Evolutionary conservation across 345 rosid genomes (phyloP).

Genomic region (Syzygium oleosum): DNA sequence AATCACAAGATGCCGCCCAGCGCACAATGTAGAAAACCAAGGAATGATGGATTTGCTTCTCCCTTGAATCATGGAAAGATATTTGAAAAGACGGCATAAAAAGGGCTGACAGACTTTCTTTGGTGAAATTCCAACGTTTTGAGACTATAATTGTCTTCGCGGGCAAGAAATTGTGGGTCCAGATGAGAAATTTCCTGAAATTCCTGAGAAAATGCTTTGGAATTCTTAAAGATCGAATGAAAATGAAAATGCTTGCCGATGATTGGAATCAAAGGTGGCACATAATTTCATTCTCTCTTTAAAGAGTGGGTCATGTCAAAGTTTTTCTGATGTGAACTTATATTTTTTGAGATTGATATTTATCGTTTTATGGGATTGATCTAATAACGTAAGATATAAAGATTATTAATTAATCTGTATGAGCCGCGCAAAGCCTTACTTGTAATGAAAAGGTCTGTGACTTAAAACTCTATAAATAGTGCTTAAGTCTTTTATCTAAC

Average conservation of each 20-base stretch:
- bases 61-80: not conserved
- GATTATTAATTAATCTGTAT: no score
- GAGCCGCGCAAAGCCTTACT: no score
- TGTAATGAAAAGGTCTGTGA: no score
- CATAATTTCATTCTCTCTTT: not conserved
- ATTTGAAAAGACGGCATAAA: not conserved
- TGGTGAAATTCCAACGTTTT: not conserved
- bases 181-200: not conserved
- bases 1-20: not conserved
- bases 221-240: no score
- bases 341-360: no score
- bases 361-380: no score
- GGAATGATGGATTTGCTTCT: not conserved
- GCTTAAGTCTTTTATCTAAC: no score
- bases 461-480: no score
- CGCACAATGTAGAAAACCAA: not conserved
- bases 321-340: no score
- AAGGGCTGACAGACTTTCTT: not conserved
- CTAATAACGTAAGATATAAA: no score
- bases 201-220: not conserved
- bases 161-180: not conserved
- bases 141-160: not conserved
- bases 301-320: not conserved
- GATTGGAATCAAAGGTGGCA: not conserved
- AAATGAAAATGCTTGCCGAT: not conserved